These are phyloP conservation scores for Trichosporon coremiiforme DNA, from an alignment of 1,284 basidiomycete species.

Conservation along the genomic window DNA sequence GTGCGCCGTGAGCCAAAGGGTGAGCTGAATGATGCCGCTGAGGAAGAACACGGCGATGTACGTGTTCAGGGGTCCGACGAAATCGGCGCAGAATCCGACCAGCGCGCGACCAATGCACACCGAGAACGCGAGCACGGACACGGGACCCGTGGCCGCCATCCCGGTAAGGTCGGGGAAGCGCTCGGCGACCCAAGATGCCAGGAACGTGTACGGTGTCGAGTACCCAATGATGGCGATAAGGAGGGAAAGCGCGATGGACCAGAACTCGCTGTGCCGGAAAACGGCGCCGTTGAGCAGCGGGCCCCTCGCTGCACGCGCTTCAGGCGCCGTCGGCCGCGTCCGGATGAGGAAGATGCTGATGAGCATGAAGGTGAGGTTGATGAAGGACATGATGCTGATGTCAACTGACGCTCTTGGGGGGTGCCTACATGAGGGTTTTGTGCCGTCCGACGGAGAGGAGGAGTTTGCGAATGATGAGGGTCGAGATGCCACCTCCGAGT, in stretches of 20 bases:
- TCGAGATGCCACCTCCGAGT: slow-evolving; percentile 38
- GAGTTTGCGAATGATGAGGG: slow-evolving; percentile 37
- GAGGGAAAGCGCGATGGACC: slow-evolving; percentile 38
- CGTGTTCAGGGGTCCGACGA: slow-evolving; percentile 28
- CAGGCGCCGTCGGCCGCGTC: slow-evolving; percentile 42
- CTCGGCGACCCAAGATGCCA: slow-evolving; percentile 35
- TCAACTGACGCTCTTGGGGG: background rate
- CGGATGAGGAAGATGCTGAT: slow-evolving; percentile 40
- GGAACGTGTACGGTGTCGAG: slow-evolving; percentile 37
- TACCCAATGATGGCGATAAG: slow-evolving; percentile 41
- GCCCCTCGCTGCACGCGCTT: slow-evolving; percentile 36
- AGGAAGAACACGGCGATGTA: slow-evolving; percentile 29
- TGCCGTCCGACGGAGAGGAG: slow-evolving; percentile 37
- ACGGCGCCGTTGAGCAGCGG: slow-evolving; percentile 39
- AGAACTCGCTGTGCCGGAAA: slow-evolving; percentile 23
- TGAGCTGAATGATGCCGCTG: slow-evolving; percentile 23
- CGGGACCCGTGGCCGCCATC: slow-evolving; percentile 31
- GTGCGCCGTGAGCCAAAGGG: slow-evolving; percentile 28
- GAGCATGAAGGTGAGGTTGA: slow-evolving; percentile 37
- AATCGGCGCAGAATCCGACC: slow-evolving; percentile 24
- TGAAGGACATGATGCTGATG: slow-evolving; percentile 43
- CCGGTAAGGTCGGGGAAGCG: slow-evolving; percentile 29
- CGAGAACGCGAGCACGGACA: slow-evolving; percentile 26
- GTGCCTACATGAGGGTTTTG: slow-evolving; percentile 40
- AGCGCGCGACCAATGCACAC: slow-evolving; percentile 24